Conservation (phyloP, 2,329 filamentous ascomycete species). For the Nothomitra cinnamomea region DNA sequence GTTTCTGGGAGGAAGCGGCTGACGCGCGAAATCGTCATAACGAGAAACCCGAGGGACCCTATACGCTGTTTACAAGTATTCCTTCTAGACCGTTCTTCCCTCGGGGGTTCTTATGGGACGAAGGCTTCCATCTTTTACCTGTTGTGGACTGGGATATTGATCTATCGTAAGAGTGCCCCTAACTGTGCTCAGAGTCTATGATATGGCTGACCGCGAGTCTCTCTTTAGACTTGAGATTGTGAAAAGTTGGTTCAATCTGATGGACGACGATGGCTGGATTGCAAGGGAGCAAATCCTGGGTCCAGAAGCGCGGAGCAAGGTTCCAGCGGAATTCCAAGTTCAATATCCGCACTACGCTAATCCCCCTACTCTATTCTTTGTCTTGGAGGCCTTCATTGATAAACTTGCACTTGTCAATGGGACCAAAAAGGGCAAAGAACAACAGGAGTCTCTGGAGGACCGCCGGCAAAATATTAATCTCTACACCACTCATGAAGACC, state of each 20-base stretch:
- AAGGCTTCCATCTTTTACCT: conserved; percentile 86
- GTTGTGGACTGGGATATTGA: conserved; percentile 91
- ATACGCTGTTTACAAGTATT: conserved; percentile 78
- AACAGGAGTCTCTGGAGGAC: background rate
- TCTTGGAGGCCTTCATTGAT: conserved; percentile 69
- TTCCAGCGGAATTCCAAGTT: conserved; percentile 79
- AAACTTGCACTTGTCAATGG: conserved; percentile 35
- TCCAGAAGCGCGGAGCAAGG: conserved; percentile 80
- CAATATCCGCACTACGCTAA: conserved; percentile 98
- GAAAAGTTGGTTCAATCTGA: conserved; percentile 87
- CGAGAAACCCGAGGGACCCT: conserved; percentile 61
- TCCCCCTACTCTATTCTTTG: conserved; percentile 83
- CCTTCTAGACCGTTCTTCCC: conserved; percentile 94
- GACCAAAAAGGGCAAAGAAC: conserved; percentile 7
- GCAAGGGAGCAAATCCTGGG: conserved; percentile 91
- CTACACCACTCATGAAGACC: conserved; percentile 48
- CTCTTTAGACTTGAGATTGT: conserved; percentile 52
- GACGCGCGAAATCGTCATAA: conserved; percentile 54
- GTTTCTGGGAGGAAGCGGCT: conserved; percentile 86
- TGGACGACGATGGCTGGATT: conserved; percentile 97
- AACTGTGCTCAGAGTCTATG: background rate
- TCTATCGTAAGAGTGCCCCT: conserved; percentile 36
- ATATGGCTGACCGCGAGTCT: background rate
- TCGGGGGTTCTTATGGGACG: conserved; percentile 92
- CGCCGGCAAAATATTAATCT: conserved; percentile 25